Percentiles rank a stretch among this genome's conserved stretches.
phyloP scores from a whole-genome alignment of 2,329 filamentous ascomycete species.

The Colletotrichum magnum region DNA sequence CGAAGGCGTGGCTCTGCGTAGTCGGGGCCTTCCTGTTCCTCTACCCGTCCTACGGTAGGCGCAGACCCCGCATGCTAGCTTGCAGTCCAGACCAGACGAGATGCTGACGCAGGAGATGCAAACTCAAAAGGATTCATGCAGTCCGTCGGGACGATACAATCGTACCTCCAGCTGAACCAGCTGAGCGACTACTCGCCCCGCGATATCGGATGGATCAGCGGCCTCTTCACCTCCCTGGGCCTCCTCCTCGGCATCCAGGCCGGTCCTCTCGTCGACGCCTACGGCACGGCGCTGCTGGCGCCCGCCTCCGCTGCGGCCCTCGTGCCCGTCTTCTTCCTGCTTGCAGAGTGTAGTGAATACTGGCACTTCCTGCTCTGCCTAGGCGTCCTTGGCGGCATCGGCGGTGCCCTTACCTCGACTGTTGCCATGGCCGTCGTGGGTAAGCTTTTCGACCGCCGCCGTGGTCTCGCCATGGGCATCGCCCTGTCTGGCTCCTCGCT shows the following conservation, averaged over 20 bases:
- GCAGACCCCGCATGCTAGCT: no score
- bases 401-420: conserved; percentile 54
- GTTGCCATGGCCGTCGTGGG: conserved; percentile 51
- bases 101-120: not conserved
- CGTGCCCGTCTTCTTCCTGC: conserved; percentile 57
- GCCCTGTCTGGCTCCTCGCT: conserved; percentile 43
- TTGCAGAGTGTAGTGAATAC: conserved; percentile 61
- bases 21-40: conserved; percentile 37
- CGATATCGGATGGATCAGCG: conserved; percentile 65
- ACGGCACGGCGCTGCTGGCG: conserved; percentile 58
- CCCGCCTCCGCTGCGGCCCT: conserved; percentile 54
- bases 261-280: conserved; percentile 63
- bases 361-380: conserved; percentile 64
- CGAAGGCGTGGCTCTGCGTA: conserved; percentile 37
- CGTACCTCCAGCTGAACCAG: conserved; percentile 61
- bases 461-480: conserved; percentile 46
- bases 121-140: conserved; percentile 57
- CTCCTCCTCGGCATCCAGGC: conserved; percentile 62
- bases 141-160: conserved; percentile 62
- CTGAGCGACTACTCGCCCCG: conserved; percentile 56
- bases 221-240: conserved; percentile 60
- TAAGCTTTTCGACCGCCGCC: conserved; percentile 46
- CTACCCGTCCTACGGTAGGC: conserved; percentile 35
- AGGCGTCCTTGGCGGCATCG: conserved; percentile 59
- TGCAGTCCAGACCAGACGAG: no score